Conservation (phyloP, 2,329 filamentous ascomycete species). For the Alternaria ventricosa region DNA sequence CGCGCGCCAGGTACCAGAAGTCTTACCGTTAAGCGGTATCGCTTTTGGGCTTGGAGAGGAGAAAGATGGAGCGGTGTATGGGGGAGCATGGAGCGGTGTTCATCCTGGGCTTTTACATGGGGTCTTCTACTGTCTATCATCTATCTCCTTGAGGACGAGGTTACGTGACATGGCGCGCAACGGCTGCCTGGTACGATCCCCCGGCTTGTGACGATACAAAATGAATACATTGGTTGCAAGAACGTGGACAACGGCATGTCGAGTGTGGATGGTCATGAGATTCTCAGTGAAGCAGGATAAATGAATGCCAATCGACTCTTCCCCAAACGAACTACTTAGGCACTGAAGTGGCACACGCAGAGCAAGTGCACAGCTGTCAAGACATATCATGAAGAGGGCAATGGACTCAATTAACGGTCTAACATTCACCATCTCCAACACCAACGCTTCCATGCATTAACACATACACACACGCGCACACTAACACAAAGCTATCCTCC, state of each 20-base stretch:
- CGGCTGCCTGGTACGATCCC: conserved; percentile 36
- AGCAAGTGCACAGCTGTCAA: not conserved
- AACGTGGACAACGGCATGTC: conserved; percentile 11
- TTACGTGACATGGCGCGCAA: conserved; percentile 37
- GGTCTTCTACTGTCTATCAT: conserved; percentile 28
- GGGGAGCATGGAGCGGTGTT: conserved; percentile 46
- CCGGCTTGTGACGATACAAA: conserved; percentile 49
- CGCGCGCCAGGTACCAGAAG: conserved; percentile 97
- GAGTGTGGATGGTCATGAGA: not conserved
- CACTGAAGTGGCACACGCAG: not conserved
- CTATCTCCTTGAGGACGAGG: conserved; percentile 29
- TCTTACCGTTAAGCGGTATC: conserved; percentile 84
- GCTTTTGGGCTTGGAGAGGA: conserved; percentile 7
- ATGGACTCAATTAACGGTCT: not conserved
- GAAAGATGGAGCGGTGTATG: conserved; percentile 22
- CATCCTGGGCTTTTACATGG: conserved; percentile 48
- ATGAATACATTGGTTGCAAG: conserved; percentile 50
- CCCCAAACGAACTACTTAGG: not conserved
- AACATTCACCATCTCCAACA: conserved; percentile 8
- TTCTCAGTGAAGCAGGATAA: conserved; percentile 1
- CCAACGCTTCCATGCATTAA: conserved; percentile 24
- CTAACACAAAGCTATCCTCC: not conserved
- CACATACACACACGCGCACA: not conserved
- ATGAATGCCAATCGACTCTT: conserved; percentile 3
- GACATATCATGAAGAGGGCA: not conserved